Evolutionary conservation across 192 early-diverging fungal genomes (phyloP).

Genomic region (Podila horticola): DNA sequence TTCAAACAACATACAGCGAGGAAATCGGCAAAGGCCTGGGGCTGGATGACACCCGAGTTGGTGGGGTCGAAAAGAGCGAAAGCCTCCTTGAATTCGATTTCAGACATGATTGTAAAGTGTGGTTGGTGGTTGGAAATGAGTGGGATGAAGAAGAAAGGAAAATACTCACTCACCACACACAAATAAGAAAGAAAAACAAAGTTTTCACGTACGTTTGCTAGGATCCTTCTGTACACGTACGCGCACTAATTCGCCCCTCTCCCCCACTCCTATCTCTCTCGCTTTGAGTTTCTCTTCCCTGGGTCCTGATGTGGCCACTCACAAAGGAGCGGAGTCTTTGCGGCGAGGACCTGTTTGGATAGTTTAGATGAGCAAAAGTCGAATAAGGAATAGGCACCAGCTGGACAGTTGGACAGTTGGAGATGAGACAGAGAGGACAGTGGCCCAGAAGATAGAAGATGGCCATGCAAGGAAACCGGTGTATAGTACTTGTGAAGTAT

Average conservation of each 20-base stretch:
- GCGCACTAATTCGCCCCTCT: not conserved
- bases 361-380: no score
- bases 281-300: conserved; percentile 1
- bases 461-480: no score
- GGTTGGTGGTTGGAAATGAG: not conserved
- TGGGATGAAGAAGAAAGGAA: conserved; percentile 11
- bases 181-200: not conserved
- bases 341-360: no score
- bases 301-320: no score
- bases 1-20: conserved; percentile 29
- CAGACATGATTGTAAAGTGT: conserved; percentile 6
- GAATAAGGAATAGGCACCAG: no score
- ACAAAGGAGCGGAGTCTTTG: no score
- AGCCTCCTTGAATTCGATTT: conserved; percentile 53
- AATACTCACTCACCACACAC: not conserved
- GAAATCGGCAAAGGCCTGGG: conserved; percentile 43
- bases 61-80: conserved; percentile 52
- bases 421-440: no score
- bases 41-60: conserved; percentile 51
- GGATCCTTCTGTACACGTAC: not conserved
- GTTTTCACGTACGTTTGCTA: not conserved
- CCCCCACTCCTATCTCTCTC: no score
- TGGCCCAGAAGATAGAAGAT: no score
- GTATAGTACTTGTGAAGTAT: no score
- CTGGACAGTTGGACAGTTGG: no score